Evolutionary conservation across 495 filamentous ascomycete genomes (phyloP), one percentile per base, ranked within the genome.

Genomic region (Cercophora sp.): DNA sequence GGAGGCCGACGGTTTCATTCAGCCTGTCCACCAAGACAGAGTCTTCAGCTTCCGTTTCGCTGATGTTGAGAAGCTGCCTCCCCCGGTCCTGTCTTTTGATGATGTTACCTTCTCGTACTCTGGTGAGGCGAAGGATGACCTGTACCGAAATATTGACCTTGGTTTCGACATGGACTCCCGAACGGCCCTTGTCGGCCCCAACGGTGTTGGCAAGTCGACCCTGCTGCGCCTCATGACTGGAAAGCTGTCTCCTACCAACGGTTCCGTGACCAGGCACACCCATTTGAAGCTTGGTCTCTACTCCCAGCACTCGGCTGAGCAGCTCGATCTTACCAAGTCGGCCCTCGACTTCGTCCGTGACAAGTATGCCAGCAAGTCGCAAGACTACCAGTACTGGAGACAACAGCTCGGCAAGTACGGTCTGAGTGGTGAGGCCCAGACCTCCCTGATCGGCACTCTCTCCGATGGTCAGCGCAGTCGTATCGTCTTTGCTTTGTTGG

Each of bases 201-300:
- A 99, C 73, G 93, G 93, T 89, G 93, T 99, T 48, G 93, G 93
- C 65, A 99, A 99, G 76, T 97, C 94, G n/a, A 99, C 93, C 10
- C 81, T 99, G 26, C 85, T 99, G 26, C 88, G 89, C 63, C 81
- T 99, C 51, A 97, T 99, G 89, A 99, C 94, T 22, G 91, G 91
- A 70, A 90, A 92, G 76, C 81, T 99, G 34, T 90, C 85, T 11
- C 87, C 93, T 23, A 96, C 88, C 37, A 67, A 69, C 52, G 93
- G 93, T 55, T 77, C 79, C 54, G 89, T 99, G 52, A 83, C 79
- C 58, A 83, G 91, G 55, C 93, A 99, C 76, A 97, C 93, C 23
- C 93, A 97, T 75, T 83, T 99, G 74, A 99, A 96, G 82, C 80
- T 99, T 36, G 93, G 93, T 55, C 79, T 97, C 67, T 99, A 99